A percentile compares a stretch with the other conserved stretches of the same genome.
Conservation (phyloP, 768 basidiomycete species). For the Boletus rufocinnamomeus region DNA sequence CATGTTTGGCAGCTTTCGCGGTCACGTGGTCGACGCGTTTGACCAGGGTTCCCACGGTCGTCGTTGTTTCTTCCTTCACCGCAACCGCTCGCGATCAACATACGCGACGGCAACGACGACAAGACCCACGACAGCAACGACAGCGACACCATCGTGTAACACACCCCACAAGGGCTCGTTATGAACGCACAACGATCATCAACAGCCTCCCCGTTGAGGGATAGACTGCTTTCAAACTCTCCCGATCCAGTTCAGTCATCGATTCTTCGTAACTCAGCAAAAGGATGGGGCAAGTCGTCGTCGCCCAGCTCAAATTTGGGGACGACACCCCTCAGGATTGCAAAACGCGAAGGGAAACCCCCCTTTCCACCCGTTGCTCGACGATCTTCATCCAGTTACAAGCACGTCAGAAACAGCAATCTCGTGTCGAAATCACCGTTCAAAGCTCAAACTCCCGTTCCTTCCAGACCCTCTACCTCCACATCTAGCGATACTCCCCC, state of each 20-base stretch:
- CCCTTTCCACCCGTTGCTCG: too few relatives aligned
- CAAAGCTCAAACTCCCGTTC: constrained; percentile 63
- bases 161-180: constrained; percentile 4
- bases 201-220: constrained; percentile 51
- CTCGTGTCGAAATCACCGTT: constrained; percentile 88
- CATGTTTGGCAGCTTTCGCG: constrained; percentile 20
- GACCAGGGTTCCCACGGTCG: constrained; percentile 30
- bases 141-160: constrained; percentile 11
- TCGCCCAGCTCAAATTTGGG: constrained; percentile 26
- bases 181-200: constrained; percentile 33
- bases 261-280: constrained; percentile 62
- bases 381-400: constrained; percentile 78
- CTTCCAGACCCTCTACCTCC: constrained; percentile 34
- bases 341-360: constrained; percentile 60
- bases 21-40: constrained; percentile 36
- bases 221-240: constrained; percentile 62
- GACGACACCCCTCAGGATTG: constrained; percentile 71
- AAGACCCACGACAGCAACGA: constrained; percentile 20
- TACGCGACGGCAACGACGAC: constrained; percentile 20
- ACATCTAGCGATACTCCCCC: constrained; percentile 11
- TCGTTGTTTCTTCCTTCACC: constrained; percentile 17
- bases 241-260: constrained; percentile 65
- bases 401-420: constrained; percentile 72
- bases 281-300: constrained; percentile 60
- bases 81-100: constrained; percentile 12